These are phyloP conservation scores for Musa troglodytarum DNA, from an alignment of 176 grass and related monocot genomes.

Conservation along the genomic window DNA sequence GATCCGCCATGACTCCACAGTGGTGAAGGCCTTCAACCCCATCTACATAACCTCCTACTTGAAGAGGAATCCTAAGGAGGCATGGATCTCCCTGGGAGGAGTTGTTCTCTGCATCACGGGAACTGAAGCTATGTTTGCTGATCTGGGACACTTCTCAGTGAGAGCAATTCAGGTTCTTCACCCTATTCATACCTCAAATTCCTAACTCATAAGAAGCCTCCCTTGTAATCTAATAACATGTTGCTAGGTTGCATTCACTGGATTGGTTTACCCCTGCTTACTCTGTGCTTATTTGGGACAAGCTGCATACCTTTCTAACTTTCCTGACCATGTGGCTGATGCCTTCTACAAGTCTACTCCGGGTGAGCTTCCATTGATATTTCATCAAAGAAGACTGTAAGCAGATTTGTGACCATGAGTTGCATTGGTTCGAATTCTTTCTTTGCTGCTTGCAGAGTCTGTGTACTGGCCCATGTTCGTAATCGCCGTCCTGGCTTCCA, in stretches of 20 bases:
- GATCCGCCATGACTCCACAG: slow-evolving; percentile 31
- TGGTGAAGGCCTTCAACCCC: slow-evolving; percentile 65
- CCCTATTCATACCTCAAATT: slow-evolving; percentile 45
- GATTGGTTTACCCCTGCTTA: slow-evolving; percentile 58
- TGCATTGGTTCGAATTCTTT: neutral
- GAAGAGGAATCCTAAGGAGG: slow-evolving; percentile 43
- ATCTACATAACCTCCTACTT: slow-evolving; percentile 62
- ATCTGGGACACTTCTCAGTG: slow-evolving; percentile 72
- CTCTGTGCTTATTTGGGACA: slow-evolving; percentile 64
- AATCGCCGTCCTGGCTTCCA: slow-evolving; percentile 51
- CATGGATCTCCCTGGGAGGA: slow-evolving; percentile 71
- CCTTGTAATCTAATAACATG: no score
- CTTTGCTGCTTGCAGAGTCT: slow-evolving; percentile 21
- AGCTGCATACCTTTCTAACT: slow-evolving; percentile 51
- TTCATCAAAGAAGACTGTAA: neutral
- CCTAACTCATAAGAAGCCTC: no score
- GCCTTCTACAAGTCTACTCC: slow-evolving; percentile 77
- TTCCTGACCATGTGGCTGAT: slow-evolving; percentile 34
- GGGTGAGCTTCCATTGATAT: slow-evolving; percentile 22
- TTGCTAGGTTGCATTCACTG: neutral
- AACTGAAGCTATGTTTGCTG: slow-evolving; percentile 74
- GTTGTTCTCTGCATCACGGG: slow-evolving; percentile 69
- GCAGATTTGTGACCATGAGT: neutral
- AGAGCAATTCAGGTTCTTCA: slow-evolving; percentile 7
- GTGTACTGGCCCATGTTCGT: slow-evolving; percentile 70